These are phyloP conservation scores for Clathrus columnatus DNA, from an alignment of 768 basidiomycete species.

Conservation along the genomic window DNA sequence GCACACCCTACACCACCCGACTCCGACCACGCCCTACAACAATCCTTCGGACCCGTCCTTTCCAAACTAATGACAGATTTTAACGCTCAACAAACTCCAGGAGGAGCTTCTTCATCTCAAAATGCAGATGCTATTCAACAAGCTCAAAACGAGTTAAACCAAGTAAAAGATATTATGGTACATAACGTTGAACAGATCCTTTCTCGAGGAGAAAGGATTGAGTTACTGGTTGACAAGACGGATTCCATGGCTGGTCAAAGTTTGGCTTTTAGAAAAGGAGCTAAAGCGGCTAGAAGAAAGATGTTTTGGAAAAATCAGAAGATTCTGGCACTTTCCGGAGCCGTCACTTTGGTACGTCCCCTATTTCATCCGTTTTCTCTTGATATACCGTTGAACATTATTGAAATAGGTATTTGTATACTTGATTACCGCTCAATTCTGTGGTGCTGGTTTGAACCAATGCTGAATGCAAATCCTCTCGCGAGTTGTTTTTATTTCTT, in stretches of 20 bases:
- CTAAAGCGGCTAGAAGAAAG: constrained; percentile 68
- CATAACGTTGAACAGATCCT: constrained; percentile 97
- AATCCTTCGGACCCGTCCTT: constrained; percentile 60
- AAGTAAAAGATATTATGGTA: constrained; percentile 96
- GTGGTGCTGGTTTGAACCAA: constrained; percentile 70
- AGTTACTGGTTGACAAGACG: constrained; percentile 94
- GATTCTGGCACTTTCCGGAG: constrained; percentile 52
- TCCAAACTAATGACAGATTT: constrained; percentile 76
- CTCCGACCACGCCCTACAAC: constrained; percentile 52
- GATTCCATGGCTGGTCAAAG: constrained; percentile 93
- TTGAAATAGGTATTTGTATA: constrained; percentile 59
- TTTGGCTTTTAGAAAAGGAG: constrained; percentile 85
- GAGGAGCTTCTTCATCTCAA: constrained; percentile 26
- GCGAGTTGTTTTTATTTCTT: too few species aligned
- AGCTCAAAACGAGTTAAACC: constrained; percentile 80
- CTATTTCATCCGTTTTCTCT: constrained; percentile 1
- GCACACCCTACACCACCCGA: constrained; percentile 35
- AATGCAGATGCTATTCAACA: constrained; percentile 71
- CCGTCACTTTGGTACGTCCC: constrained; percentile 60
- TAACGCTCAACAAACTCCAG: constrained; percentile 65
- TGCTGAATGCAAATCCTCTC: constrained; percentile 40
- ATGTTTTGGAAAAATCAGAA: constrained; percentile 89
- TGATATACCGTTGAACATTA: constrained; percentile 11
- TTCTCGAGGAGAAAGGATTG: constrained; percentile 88
- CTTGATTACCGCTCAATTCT: constrained; percentile 81